These are phyloP conservation scores for Umbilicaria muhlenbergii DNA, from an alignment of 495 filamentous ascomycete genomes.

Conservation along the genomic window DNA sequence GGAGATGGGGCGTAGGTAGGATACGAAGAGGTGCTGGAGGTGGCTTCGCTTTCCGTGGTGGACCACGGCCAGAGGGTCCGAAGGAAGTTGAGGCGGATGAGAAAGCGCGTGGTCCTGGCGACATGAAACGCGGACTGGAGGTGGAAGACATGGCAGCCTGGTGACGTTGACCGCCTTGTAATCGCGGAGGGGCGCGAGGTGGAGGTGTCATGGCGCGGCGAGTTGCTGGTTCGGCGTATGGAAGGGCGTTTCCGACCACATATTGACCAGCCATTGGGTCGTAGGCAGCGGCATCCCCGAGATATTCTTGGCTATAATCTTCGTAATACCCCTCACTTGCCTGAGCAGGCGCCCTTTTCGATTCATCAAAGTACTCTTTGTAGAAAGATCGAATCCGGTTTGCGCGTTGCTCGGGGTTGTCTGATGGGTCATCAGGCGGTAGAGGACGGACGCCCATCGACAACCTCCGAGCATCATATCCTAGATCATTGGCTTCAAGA, in stretches of 20 bases:
- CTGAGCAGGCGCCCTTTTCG: constrained; percentile 37
- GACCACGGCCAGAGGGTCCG: constrained; percentile 27
- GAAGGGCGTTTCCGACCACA: constrained; percentile 43
- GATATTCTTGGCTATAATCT: constrained; percentile 51
- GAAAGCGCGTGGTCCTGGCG: constrained; percentile 43
- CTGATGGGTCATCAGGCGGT: constrained; percentile 70
- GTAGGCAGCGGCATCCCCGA: constrained; percentile 42
- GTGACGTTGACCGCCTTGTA: constrained; percentile 36
- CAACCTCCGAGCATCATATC: constrained; percentile 48
- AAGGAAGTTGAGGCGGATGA: constrained; percentile 50
- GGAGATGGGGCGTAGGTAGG: constrained; percentile 71
- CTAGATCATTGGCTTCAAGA: constrained; percentile 38
- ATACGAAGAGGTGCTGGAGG: constrained; percentile 59
- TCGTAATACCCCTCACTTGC: constrained; percentile 44
- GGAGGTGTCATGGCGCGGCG: constrained; percentile 97
- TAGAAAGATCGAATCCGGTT: constrained; percentile 97
- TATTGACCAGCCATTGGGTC: constrained; percentile 63
- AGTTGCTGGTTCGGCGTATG: constrained; percentile 65
- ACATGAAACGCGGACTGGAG: constrained; percentile 26
- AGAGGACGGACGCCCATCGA: constrained; percentile 88
- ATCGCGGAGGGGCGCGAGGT: constrained; percentile 60
- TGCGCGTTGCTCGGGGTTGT: constrained; percentile 83
- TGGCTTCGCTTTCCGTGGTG: constrained; percentile 47
- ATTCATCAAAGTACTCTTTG: constrained; percentile 96
- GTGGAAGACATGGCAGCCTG: constrained; percentile 30